These are phyloP conservation scores for Cercospora zeina DNA, from an alignment of 2,329 filamentous ascomycete genomes.

Conservation along the genomic window DNA sequence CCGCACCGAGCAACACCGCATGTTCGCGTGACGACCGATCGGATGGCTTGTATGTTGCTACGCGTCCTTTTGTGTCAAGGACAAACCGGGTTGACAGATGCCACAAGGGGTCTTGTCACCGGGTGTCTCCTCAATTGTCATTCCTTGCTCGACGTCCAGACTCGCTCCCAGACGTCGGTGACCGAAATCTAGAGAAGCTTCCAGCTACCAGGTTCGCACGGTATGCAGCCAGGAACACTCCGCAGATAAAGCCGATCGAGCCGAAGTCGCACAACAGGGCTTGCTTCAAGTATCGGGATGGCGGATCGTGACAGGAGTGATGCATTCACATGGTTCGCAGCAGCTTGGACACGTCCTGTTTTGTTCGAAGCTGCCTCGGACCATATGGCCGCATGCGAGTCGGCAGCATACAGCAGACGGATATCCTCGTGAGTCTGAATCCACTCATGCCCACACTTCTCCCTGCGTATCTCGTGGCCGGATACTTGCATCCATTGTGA, in stretches of 20 bases:
- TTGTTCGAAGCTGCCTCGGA: constrained; percentile 1
- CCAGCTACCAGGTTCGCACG: constrained; percentile 12
- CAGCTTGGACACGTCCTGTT: background rate
- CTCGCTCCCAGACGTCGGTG: too few relatives aligned
- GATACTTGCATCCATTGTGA: background rate
- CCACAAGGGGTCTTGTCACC: constrained; percentile 17
- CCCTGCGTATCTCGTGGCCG: constrained; percentile 6
- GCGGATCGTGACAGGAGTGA: constrained; percentile 9
- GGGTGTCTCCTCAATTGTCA: constrained; percentile 15
- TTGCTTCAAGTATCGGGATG: background rate
- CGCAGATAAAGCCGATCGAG: constrained; percentile 9
- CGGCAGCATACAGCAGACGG: constrained; percentile 7
- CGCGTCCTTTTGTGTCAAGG: background rate
- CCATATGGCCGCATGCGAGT: constrained; percentile 9
- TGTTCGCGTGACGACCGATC: background rate
- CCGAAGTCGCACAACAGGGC: constrained; percentile 7
- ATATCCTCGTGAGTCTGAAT: constrained; percentile 8
- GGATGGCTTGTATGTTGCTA: background rate
- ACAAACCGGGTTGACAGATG: constrained; percentile 21
- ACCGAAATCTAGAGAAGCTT: too few relatives aligned
- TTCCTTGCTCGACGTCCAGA: constrained; percentile 17
- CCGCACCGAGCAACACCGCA: constrained; percentile 12
- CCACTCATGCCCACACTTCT: background rate
- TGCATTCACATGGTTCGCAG: constrained; percentile 6
- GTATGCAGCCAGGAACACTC: background rate